Evolutionary conservation across 2,329 filamentous ascomycete species (phyloP), one percentile per base, ranked within the genome.

Genomic region (Passalora sequoiae): DNA sequence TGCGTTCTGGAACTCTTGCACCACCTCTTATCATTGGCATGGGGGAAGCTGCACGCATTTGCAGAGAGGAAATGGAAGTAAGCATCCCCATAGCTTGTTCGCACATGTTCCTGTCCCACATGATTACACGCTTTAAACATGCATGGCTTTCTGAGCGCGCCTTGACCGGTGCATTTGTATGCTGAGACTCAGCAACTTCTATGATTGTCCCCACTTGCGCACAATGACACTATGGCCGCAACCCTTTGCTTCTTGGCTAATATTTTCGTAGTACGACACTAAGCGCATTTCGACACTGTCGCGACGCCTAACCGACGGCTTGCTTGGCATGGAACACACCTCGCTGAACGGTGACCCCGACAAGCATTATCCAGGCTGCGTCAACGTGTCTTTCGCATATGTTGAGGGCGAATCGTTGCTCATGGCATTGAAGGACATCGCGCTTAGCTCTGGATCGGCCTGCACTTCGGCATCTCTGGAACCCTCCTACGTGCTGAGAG

Each of bases 351-450:
- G 92, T 38, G 88, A 92, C 57, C 76, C 82, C 2, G 69, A 84
- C 4, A 76, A 80, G 40, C 94, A 94, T 67, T 98, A 98, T 65
- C 89, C 92, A 2, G 92, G 92, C 51, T 98, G 92, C 59, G 91
- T 98, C 49, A 98, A 98, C 66, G 86, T 98, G 8, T 98, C 92
- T 0, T 98, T 98, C 62, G 91, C 92, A 24, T 98, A 98, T 60
- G 89, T 98, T 4, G 92, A 98, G 69, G 92, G 92, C 55, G 92
- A 98, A 69, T 97, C 92, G 2, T 82, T 98, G 1, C 77, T 98
- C 51, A 98, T 98, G 92, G 92, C 92, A 0, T 72, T 98, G 33
- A 98, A 98, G 70, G 92, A 98, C 57, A 96, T 98, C 67, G 92
- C 92, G 0, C 73, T 98, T 25, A 97, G 91, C 5, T 98, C 92